Conservation (phyloP, 2,329 filamentous ascomycete species). For the Pseudopithomyces maydicus region DNA sequence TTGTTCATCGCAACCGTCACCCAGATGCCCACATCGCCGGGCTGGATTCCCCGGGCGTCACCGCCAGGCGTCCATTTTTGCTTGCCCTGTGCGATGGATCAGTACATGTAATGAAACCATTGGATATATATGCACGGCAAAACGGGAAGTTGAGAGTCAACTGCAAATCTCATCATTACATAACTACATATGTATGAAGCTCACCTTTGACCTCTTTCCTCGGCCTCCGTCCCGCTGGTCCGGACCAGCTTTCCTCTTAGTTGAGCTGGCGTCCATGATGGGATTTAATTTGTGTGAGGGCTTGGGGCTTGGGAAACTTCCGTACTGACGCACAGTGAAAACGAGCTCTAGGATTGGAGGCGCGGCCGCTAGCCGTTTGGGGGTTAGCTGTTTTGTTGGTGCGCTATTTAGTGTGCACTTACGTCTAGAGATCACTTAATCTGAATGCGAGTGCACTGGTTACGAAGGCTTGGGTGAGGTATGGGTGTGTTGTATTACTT, state of each 20-base stretch:
- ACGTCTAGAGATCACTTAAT: too few relatives aligned
- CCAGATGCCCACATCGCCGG: slow-evolving; percentile 77
- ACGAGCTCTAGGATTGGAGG: neutral
- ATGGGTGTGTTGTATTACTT: too few relatives aligned
- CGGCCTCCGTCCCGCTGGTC: slow-evolving; percentile 27
- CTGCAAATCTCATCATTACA: too few relatives aligned
- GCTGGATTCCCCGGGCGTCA: slow-evolving; percentile 56
- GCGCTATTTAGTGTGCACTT: too few relatives aligned
- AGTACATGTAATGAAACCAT: slow-evolving; percentile 18
- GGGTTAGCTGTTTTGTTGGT: neutral
- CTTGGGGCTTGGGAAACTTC: neutral
- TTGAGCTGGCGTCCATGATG: slow-evolving; percentile 26
- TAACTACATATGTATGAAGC: too few relatives aligned
- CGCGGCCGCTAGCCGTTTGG: neutral
- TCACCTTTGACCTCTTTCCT: slow-evolving; percentile 47
- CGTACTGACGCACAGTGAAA: neutral
- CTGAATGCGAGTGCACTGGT: too few relatives aligned
- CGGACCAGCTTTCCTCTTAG: slow-evolving; percentile 46
- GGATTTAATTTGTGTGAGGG: neutral
- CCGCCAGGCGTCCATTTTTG: slow-evolving; percentile 49
- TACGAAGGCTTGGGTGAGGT: too few relatives aligned
- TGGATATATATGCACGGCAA: slow-evolving; percentile 26
- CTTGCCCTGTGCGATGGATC: slow-evolving; percentile 41
- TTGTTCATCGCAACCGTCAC: slow-evolving; percentile 75
- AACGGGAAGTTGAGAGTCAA: slow-evolving; percentile 17